Percentiles rank a stretch among this genome's conserved stretches.
phyloP scores from a whole-genome alignment of 257 asterid genomes.

The Penstemon davidsonii region DNA sequence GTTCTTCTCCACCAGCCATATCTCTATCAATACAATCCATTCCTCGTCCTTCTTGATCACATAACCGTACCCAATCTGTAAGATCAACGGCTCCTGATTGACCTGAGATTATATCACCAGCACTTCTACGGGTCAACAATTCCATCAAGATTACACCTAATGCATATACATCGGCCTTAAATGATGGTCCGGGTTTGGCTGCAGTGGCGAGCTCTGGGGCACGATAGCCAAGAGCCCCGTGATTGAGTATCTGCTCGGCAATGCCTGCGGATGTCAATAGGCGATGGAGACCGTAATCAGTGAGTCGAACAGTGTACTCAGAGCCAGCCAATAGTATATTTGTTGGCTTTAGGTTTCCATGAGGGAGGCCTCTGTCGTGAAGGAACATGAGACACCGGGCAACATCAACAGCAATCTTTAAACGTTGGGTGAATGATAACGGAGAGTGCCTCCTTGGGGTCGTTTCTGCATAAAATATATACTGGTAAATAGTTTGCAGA shows the following conservation, averaged over 20 bases:
- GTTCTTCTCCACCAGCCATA: slow-evolving; percentile 76
- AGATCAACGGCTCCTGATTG: slow-evolving; percentile 95
- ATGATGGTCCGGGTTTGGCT: slow-evolving; percentile 69
- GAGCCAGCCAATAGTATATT: slow-evolving; percentile 71
- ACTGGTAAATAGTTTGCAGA: not conserved
- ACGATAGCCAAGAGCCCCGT: slow-evolving; percentile 90
- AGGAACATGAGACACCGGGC: slow-evolving; percentile 72
- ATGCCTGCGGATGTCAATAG: slow-evolving; percentile 89
- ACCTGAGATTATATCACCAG: slow-evolving; percentile 94
- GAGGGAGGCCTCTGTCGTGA: slow-evolving; percentile 85
- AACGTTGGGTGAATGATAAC: slow-evolving; percentile 74
- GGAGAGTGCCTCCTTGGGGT: slow-evolving; percentile 89
- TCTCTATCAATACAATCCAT: slow-evolving; percentile 93
- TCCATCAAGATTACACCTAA: slow-evolving; percentile 97
- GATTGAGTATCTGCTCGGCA: slow-evolving; percentile 83
- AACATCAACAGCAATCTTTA: slow-evolving; percentile 77
- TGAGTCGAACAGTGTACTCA: slow-evolving; percentile 52
- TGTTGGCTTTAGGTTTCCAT: slow-evolving; percentile 94
- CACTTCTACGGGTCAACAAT: slow-evolving; percentile 86
- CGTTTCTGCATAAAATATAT: slow-evolving; percentile 56
- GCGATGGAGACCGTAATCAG: slow-evolving; percentile 94
- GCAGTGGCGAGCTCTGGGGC: slow-evolving; percentile 85
- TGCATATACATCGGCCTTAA: slow-evolving; percentile 89
- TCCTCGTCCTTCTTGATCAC: slow-evolving; percentile 83
- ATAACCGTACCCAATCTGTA: slow-evolving; percentile 89